A percentile compares a stretch with the other conserved stretches of the same genome.
phyloP scores from a whole-genome alignment of 495 filamentous ascomycete genomes.

The Penicillium waksmanii region DNA sequence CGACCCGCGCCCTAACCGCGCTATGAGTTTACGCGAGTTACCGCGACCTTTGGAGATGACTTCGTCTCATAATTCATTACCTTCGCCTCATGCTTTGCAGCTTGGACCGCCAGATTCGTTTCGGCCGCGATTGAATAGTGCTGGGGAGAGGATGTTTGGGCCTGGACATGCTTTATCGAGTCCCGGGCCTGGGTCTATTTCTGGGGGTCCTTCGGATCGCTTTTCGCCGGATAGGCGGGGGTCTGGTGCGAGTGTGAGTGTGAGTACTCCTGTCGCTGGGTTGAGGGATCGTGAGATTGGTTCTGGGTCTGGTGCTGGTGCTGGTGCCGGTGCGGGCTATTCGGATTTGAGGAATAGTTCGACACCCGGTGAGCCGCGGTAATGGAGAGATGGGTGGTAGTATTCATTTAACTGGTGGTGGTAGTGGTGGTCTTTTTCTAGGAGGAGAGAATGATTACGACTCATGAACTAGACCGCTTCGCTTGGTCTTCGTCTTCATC shows the following conservation, averaged over 20 bases:
- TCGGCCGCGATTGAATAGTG: conserved; percentile 25
- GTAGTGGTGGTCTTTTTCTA: neutral
- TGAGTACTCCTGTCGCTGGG: neutral
- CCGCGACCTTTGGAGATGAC: conserved; percentile 35
- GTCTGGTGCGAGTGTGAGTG: conserved; percentile 15
- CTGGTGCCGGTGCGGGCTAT: neutral
- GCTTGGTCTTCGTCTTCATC: neutral
- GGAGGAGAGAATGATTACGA: neutral
- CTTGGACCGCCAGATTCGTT: conserved; percentile 38
- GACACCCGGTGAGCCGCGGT: neutral
- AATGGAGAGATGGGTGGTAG: neutral
- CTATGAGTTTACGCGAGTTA: conserved; percentile 38
- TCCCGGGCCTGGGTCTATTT: conserved; percentile 15
- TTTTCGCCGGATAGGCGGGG: conserved; percentile 38
- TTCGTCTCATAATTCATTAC: conserved; percentile 28
- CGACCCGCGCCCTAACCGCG: conserved; percentile 21
- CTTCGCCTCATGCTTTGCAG: conserved; percentile 39
- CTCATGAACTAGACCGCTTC: conserved; percentile 1
- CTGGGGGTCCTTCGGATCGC: conserved; percentile 27
- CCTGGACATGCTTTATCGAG: neutral
- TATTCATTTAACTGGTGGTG: neutral
- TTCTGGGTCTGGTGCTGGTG: neutral
- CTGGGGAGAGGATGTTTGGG: conserved; percentile 17
- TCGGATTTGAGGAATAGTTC: conserved; percentile 3
- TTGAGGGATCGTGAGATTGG: neutral